These are phyloP conservation scores for Yamadazyma aaseri DNA, from an alignment of 1,139 yeast genomes.

Conservation along the genomic window DNA sequence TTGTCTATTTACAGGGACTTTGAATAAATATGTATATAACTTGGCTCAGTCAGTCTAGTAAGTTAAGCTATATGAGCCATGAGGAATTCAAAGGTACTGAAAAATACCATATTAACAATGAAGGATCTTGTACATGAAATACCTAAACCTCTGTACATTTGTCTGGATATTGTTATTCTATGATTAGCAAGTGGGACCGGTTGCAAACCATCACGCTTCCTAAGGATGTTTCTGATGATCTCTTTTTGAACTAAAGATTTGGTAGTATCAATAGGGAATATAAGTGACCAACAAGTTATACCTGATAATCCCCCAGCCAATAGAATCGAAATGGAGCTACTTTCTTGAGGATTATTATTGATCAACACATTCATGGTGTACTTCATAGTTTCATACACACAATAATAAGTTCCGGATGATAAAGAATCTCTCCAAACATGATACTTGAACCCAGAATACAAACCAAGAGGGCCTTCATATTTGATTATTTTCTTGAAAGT, in stretches of 20 bases:
- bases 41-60: no score
- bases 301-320: constrained; percentile 84
- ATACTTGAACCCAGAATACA: constrained; percentile 71
- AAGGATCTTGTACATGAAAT: constrained; percentile 72
- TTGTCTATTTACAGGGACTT: constrained; percentile 1
- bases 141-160: constrained; percentile 74
- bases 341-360: constrained; percentile 26
- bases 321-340: constrained; percentile 37
- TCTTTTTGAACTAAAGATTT: constrained; percentile 76
- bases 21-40: constrained; percentile 3
- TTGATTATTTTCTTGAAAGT: constrained; percentile 53
- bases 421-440: constrained; percentile 68
- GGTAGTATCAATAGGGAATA: constrained; percentile 79
- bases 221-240: constrained; percentile 61
- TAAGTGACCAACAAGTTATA: constrained; percentile 65
- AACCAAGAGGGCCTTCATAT: constrained; percentile 58
- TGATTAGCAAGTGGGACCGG: constrained; percentile 33
- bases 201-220: constrained; percentile 45
- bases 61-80: constrained; percentile 48
- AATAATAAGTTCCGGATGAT: constrained; percentile 72
- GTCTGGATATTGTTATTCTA: constrained; percentile 36
- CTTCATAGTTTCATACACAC: constrained; percentile 72
- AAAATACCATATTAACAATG: constrained; percentile 72
- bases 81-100: constrained; percentile 66
- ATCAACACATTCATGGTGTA: constrained; percentile 38